Percentiles rank a stretch among this genome's conserved stretches.
Evolutionary conservation across 306 rosid genomes (phyloP).

Genomic region (Rubus idaeus): DNA sequence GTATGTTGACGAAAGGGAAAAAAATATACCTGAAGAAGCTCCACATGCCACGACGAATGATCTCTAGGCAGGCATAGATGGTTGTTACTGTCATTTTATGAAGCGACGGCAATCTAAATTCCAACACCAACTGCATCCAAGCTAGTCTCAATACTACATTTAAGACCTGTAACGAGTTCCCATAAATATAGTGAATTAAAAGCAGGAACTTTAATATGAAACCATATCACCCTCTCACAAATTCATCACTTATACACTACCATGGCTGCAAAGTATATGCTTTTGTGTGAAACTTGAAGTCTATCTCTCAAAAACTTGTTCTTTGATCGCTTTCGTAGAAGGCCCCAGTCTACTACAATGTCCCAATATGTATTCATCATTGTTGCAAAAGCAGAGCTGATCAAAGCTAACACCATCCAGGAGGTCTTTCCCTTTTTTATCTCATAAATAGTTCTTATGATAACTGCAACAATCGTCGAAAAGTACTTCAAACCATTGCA

Average conservation of each 20-base stretch:
- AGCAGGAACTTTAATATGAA: slow-evolving; percentile 11
- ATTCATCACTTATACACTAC: slow-evolving; percentile 30
- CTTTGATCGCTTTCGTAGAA: slow-evolving; percentile 53
- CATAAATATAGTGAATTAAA: slow-evolving; percentile 14
- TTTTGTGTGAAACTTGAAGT: slow-evolving; percentile 50
- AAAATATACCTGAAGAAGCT: slow-evolving; percentile 64
- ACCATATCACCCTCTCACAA: neutral
- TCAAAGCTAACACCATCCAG: slow-evolving; percentile 57
- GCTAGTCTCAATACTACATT: slow-evolving; percentile 49
- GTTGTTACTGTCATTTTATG: slow-evolving; percentile 49
- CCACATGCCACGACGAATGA: slow-evolving; percentile 78
- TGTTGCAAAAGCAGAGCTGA: slow-evolving; percentile 51
- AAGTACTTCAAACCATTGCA: slow-evolving; percentile 52
- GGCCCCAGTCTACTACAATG: slow-evolving; percentile 61
- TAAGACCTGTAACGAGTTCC: slow-evolving; percentile 40
- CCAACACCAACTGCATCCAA: slow-evolving; percentile 66
- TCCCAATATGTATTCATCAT: slow-evolving; percentile 54
- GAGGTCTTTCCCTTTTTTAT: slow-evolving; percentile 38
- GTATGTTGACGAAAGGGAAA: neutral
- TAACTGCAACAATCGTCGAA: slow-evolving; percentile 54
- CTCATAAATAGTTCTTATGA: slow-evolving; percentile 55
- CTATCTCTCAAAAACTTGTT: slow-evolving; percentile 57
- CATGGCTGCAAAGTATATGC: slow-evolving; percentile 57
- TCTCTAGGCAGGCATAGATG: slow-evolving; percentile 46
- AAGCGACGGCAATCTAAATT: slow-evolving; percentile 41